Evolutionary conservation across 176 grass and related monocot genomes (phyloP), one percentile per base, ranked within the genome.

Genomic region (Avena sativa): DNA sequence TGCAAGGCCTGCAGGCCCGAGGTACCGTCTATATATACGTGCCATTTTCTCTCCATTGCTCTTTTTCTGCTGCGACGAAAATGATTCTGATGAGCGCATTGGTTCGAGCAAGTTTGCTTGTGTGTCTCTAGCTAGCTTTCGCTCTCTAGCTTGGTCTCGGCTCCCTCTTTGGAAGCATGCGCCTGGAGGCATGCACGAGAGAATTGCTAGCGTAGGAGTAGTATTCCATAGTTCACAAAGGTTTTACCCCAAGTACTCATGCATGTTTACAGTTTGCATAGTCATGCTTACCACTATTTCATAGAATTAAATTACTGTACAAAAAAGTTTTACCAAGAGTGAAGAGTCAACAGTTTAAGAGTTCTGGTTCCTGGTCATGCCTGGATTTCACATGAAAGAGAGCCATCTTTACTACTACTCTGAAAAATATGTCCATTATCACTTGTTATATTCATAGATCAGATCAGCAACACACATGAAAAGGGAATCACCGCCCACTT

Each of bases 1-100:
- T 99, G 94, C 92, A 94, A 94, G 83, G 87, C 92, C 68, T 90
- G 85, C 80, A 94, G 92, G 81, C 97, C 94, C 10, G 94, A 99
- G 94, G 97, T 96, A 15, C 1, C 36, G 3, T 38, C 36, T 38
- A 38, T 36, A 36, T 14, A 50, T 51, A 47, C 44, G 55, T 79
- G 4, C 34, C 81, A 19, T 58, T 17, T 4, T 55, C 5, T 38
- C 65, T 17, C 72, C 63, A 69, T 69, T 69, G 23, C 26, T 74
- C 9, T 71, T 63, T 20, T 71, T 72, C 49, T 88, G 16, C 1
- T 32, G 1, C 0, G 50, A 56, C 16, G 6, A 57, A 12, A 3
- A 58, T 56, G 53, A 16, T 56, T 56, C 53, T 57, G 66, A 2
- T 57, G 66, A 2, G 38, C n/a, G 57, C 72, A 56, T 49, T 70